phyloP scores from a whole-genome alignment of 169 alveolate genomes.

The Plasmodium gonderi region DNA sequence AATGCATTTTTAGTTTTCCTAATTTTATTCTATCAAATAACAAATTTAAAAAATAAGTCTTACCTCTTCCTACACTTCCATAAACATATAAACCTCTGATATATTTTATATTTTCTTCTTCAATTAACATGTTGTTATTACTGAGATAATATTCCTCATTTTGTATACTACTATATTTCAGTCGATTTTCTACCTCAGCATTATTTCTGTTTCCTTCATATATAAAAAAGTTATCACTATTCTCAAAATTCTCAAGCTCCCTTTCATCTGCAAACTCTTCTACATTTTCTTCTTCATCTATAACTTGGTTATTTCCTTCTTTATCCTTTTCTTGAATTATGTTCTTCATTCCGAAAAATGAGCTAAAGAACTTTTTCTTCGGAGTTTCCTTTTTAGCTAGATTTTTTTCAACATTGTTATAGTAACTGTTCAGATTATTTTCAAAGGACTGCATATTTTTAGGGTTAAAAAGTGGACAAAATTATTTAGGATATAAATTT shows the following conservation, averaged over 20 bases:
- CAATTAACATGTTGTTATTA: not conserved
- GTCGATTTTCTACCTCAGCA: not conserved
- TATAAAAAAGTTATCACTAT: conserved; percentile 48
- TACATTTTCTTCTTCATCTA: not conserved
- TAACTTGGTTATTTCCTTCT: not conserved
- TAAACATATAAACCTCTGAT: conserved; percentile 77
- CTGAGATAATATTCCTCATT: conserved; percentile 7
- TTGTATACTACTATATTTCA: conserved; percentile 10
- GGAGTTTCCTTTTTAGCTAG: not conserved
- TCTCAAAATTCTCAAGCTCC: conserved; percentile 1
- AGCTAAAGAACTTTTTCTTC: conserved; percentile 15
- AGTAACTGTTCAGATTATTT: conserved; percentile 31
- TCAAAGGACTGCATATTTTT: conserved; percentile 32
- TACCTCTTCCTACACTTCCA: conserved; percentile 88
- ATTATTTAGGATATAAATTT: not conserved
- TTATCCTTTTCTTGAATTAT: not conserved
- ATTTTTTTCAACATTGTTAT: conserved; percentile 23
- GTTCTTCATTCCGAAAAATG: conserved; percentile 19
- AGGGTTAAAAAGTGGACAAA: not conserved
- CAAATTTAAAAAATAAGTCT: conserved; percentile 82
- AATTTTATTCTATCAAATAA: conserved; percentile 75
- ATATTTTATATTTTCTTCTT: conserved; percentile 27
- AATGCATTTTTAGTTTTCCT: conserved; percentile 79
- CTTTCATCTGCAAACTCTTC: not conserved
- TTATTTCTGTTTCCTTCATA: not conserved